These are phyloP conservation scores for Collybia sp. DNA, from an alignment of 768 basidiomycete genomes.

Conservation along the genomic window DNA sequence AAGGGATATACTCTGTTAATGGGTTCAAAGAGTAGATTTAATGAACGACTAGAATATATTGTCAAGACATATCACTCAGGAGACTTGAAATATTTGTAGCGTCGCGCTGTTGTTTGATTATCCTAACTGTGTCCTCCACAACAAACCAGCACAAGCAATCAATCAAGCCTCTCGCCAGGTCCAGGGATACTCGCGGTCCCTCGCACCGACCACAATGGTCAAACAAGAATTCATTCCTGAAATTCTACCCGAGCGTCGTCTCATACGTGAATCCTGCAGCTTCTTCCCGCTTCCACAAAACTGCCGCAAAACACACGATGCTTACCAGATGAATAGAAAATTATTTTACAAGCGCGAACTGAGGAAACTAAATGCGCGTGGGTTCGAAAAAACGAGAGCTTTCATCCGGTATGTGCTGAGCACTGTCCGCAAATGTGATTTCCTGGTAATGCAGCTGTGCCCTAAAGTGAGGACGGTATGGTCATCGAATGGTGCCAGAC, in stretches of 20 bases:
- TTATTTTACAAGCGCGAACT: conserved; percentile 14
- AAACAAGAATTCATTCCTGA: conserved; percentile 3
- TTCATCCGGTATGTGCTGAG: conserved; percentile 13
- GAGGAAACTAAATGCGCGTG: conserved; percentile 11
- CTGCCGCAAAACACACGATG: conserved; percentile 15
- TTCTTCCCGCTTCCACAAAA: conserved; percentile 20
- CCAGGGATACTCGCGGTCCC: too few relatives aligned
- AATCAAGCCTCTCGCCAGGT: neutral
- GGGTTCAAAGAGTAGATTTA: conserved; percentile 48
- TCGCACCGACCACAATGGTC: conserved; percentile 1
- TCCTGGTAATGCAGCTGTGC: neutral
- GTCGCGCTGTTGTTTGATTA: neutral
- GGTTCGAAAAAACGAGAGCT: conserved; percentile 18
- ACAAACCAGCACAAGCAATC: neutral
- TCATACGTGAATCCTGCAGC: conserved; percentile 20
- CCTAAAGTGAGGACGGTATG: conserved; percentile 26
- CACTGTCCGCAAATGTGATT: neutral
- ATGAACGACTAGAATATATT: neutral
- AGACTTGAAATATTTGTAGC: neutral
- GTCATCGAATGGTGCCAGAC: conserved; percentile 27
- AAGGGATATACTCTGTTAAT: conserved; percentile 53
- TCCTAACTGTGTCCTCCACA: neutral
- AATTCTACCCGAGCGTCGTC: conserved; percentile 13
- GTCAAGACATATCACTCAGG: neutral
- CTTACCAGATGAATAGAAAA: conserved; percentile 14